phyloP scores from a whole-genome alignment of 805 yeast genomes.

The Ogataea parapolymorpha region DNA sequence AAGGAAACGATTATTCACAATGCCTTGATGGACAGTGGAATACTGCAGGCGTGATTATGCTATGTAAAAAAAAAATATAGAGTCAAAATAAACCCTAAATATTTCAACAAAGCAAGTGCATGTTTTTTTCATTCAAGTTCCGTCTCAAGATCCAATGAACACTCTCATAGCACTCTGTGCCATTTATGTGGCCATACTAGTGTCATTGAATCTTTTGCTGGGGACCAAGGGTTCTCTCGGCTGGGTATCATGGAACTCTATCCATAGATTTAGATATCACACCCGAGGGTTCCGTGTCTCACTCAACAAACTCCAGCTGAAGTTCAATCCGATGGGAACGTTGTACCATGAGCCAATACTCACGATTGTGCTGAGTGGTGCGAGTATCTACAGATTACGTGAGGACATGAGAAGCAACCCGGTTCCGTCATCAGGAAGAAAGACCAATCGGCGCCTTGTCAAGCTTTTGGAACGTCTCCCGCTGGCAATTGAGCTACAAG shows the following conservation, averaged over 20 bases:
- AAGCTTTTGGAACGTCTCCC: constrained; percentile 1
- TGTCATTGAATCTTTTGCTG: constrained; percentile 14
- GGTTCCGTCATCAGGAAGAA: too few species aligned
- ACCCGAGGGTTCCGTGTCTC: constrained; percentile 5
- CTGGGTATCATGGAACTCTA: constrained; percentile 24
- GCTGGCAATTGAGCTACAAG: background rate
- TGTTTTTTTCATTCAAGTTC: background rate
- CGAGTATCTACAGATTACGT: background rate
- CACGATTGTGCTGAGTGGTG: background rate
- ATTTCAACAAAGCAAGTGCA: background rate
- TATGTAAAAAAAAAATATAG: background rate
- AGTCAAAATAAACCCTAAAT: background rate
- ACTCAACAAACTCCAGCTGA: constrained; percentile 17
- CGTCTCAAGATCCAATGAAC: background rate
- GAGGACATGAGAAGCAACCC: too few species aligned
- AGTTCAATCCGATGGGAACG: constrained; percentile 18
- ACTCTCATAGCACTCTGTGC: constrained; percentile 2
- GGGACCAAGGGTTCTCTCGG: constrained; percentile 22
- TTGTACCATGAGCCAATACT: constrained; percentile 3
- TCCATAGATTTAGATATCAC: constrained; percentile 16
- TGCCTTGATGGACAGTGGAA: constrained; percentile 53
- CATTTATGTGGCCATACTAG: constrained; percentile 9
- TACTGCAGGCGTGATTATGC: constrained; percentile 32
- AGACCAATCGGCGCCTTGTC: background rate
- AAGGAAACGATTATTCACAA: constrained; percentile 56